Base-by-base conservation (phyloP, 1,284 basidiomycete species). In the Cryptococcus sp. region DNA sequence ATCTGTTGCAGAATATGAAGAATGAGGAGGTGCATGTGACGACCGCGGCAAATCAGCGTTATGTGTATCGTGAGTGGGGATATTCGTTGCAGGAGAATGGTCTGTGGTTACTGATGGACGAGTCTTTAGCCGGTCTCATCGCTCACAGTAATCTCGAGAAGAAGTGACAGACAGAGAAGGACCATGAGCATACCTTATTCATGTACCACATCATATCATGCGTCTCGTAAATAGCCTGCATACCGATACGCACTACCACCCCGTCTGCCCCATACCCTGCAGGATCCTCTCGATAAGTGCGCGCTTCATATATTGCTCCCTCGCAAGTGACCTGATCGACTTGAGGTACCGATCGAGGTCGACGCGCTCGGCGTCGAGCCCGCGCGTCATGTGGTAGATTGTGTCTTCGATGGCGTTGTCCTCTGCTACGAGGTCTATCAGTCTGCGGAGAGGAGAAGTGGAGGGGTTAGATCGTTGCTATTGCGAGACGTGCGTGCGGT, bases 351-450 rank as follows among this genome's bases (percentile, higher is more conserved):
- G 83, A 72, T 96, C 92, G 57, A 96, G 82, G 79, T 97, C 93
- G 62, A 96, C 87, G 55, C 90, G 84, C 9, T 95, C 94, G 45
- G 88, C 82, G 70, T 95, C 95, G 62, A 99, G 80, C 3, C 93
- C 95, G 56, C 94, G 84, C 56, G 94, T 91, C 51, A 99, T 83
- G 73, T 98, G 94, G 78, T 98, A 98, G 59, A 98, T 88, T 24
- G 95, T 95, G 77, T 98, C 96, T 76, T 97, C 93, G 67, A 98
- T 91, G 0, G 95, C 93, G 67, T 94, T 93, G 76, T 98, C 96
- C 75, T 98, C 96, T n/a, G 96, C 93, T 7, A 97, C 87, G 21
- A 98, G 82, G 72, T 96, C 91, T 63, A 98, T 85, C 23, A 98
- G 80, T 76, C 94, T 97, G 71, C 20, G 46, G 11, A n/a, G n/a